A percentile compares a stretch with the other conserved stretches of the same genome.
Conservation (phyloP, 306 rosid species). For the Amphicarpaea edgeworthii region DNA sequence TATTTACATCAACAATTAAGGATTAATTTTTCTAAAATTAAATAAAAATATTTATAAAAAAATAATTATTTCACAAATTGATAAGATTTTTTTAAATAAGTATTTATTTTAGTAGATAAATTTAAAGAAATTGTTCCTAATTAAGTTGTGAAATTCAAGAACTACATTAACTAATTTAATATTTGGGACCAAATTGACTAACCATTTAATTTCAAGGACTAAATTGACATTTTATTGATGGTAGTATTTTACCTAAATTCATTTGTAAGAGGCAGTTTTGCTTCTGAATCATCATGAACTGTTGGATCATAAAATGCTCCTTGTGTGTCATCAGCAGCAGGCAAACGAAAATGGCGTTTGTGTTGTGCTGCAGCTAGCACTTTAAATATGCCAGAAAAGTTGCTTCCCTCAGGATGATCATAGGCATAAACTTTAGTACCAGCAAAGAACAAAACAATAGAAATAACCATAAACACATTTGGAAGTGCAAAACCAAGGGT, state of each 20-base stretch:
- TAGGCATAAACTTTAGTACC: slow-evolving; percentile 56
- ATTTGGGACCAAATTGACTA: background rate
- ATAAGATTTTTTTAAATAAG: too few species aligned
- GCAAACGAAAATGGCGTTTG: slow-evolving; percentile 55
- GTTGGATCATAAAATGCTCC: slow-evolving; percentile 58
- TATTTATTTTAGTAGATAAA: too few species aligned
- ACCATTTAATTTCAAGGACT: background rate
- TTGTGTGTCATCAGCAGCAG: background rate
- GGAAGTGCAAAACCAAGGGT: slow-evolving; percentile 68
- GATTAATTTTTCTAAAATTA: too few species aligned
- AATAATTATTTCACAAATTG: too few species aligned
- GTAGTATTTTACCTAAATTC: slow-evolving; percentile 54
- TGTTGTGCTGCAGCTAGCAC: slow-evolving; percentile 62
- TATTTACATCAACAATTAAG: background rate
- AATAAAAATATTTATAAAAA: too few species aligned
- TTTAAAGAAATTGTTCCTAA: too few species aligned
- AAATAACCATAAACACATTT: slow-evolving; percentile 47
- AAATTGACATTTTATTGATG: background rate
- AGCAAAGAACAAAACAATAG: slow-evolving; percentile 55
- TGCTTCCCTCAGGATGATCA: slow-evolving; percentile 60
- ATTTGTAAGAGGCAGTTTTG: slow-evolving; percentile 57
- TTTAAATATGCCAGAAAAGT: slow-evolving; percentile 51
- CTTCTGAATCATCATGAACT: slow-evolving; percentile 15
- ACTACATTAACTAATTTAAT: background rate
- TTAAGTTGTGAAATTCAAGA: too few species aligned